Evolutionary conservation across 2,329 filamentous ascomycete species (phyloP), one percentile per base, ranked within the genome.

Genomic region (Stachybotrys chartarum): DNA sequence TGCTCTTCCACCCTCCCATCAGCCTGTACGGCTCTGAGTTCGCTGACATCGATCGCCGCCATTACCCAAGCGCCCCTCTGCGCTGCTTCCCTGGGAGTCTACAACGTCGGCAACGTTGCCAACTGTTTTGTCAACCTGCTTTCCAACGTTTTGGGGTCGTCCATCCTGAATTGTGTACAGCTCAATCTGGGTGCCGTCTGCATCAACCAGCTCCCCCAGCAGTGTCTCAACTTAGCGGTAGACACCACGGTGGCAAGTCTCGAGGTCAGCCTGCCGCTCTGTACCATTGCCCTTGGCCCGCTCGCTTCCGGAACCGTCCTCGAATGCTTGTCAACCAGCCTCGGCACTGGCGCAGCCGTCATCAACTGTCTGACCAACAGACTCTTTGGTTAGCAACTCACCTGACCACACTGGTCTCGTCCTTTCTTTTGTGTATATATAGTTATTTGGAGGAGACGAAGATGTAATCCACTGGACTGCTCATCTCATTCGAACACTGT

Each of bases 311-410:
- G 44, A 1, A 16, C 53, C 6, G n/a, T 44, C 12, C 44, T 44
- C 35, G 17, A n/a, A 24, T 60, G 57, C 44, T 47, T 60, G 5
- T 32, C 52, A 14, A 51, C 50, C 5, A 30, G 8, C 30, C 24
- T 12, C 30, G 45, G 54, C n/a, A 24, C 16, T 17, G 58, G 58
- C 32, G 6, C 4, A 1, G 39, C 45, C 24, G 18, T 58, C 7
- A 32, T 57, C 16, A 39, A 51, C 8, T 61, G 59, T 53, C 44
- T 61, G 35, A 39, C 35, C 35, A 39, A 12, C 35, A 39, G 35
- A 39, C 35, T 39, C 12, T 39, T 39, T 7, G 35, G 35, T 12
- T 12, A 39, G 12, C 12, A 39, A 12, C 12, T 12, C 7, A 39
- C 35, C 35, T 39, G 35, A 12, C 35, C 35, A 39, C 7, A 12